Conservation (phyloP, 495 filamentous ascomycete genomes). For the Staphylotrichum tortipilum region DNA sequence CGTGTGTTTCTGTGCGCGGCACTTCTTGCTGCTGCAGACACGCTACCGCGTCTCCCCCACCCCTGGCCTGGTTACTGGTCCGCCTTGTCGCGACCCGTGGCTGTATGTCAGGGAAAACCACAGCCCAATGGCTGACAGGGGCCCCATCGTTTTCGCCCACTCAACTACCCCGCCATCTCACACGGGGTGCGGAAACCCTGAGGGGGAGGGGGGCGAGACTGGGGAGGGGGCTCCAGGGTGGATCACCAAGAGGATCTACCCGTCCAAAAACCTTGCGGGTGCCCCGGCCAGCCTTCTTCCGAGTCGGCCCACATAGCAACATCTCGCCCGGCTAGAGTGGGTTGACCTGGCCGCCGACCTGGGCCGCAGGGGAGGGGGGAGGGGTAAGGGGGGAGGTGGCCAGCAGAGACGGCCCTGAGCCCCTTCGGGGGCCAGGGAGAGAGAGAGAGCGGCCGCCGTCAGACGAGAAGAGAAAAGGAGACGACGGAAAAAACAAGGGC, state of each 20-base stretch:
- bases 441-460: conserved; percentile 8
- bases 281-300: conserved; percentile 17
- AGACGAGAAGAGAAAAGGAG: conserved; percentile 14
- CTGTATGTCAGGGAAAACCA: conserved; percentile 2
- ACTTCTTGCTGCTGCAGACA: conserved; percentile 23
- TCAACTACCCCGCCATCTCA: conserved; percentile 10
- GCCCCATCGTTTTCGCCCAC: not conserved
- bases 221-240: too few species aligned
- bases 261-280: conserved; percentile 16
- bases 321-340: conserved; percentile 23
- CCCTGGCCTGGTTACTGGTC: conserved; percentile 14
- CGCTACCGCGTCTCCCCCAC: conserved; percentile 13
- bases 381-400: conserved; percentile 1
- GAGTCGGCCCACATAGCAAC: conserved; percentile 26
- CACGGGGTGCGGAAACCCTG: not conserved
- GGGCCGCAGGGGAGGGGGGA: conserved; percentile 8
- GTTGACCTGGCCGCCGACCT: conserved; percentile 20
- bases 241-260: conserved; percentile 18
- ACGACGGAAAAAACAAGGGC: too few species aligned
- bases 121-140: conserved; percentile 17
- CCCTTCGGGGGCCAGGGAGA: not conserved
- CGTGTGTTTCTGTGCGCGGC: too few species aligned
- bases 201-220: too few species aligned
- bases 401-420: too few species aligned
- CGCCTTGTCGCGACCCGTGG: conserved; percentile 17